A percentile compares a stretch with the other conserved stretches of the same genome.
These are phyloP conservation scores for Peronospora tabacina DNA, from an alignment of 352 stramenopile genomes.

Conservation along the genomic window DNA sequence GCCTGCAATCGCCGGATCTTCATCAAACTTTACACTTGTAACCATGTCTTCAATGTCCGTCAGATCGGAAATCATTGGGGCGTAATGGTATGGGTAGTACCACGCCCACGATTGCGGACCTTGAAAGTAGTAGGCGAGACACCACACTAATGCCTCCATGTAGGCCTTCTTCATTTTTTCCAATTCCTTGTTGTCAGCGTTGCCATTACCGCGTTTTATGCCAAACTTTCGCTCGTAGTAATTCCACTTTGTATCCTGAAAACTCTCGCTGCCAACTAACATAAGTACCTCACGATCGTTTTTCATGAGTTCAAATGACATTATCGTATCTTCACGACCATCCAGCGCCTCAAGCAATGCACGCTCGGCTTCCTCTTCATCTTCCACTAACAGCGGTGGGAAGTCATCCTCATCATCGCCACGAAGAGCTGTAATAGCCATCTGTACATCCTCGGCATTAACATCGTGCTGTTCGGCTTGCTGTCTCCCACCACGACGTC, in stretches of 20 bases:
- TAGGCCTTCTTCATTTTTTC: conserved; percentile 66
- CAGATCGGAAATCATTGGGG: conserved; percentile 97
- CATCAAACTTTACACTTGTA: conserved; percentile 75
- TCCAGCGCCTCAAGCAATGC: conserved; percentile 57
- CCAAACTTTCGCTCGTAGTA: conserved; percentile 84
- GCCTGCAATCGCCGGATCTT: conserved; percentile 44
- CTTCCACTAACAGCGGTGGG: conserved; percentile 30
- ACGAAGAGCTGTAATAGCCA: conserved; percentile 39
- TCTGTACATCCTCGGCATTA: conserved; percentile 37
- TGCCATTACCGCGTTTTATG: conserved; percentile 46
- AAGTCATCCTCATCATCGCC: conserved; percentile 37
- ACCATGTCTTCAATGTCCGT: conserved; percentile 79
- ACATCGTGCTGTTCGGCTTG: conserved; percentile 38
- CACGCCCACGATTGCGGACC: conserved; percentile 96
- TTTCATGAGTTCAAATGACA: conserved; percentile 35
- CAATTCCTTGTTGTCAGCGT: conserved; percentile 46
- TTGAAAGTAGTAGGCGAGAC: conserved; percentile 79
- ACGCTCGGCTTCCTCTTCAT: conserved; percentile 47
- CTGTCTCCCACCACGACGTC: conserved; percentile 24
- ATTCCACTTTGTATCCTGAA: conserved; percentile 79
- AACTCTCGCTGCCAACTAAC: conserved; percentile 56
- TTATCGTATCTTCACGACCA: conserved; percentile 37
- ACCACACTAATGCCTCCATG: conserved; percentile 77
- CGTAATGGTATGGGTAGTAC: conserved; percentile 99
- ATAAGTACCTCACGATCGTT: conserved; percentile 44